Evolutionary conservation across 305 asterid genomes (phyloP), one percentile per base, ranked within the genome.

Genomic region (Nicotiana rustica): DNA sequence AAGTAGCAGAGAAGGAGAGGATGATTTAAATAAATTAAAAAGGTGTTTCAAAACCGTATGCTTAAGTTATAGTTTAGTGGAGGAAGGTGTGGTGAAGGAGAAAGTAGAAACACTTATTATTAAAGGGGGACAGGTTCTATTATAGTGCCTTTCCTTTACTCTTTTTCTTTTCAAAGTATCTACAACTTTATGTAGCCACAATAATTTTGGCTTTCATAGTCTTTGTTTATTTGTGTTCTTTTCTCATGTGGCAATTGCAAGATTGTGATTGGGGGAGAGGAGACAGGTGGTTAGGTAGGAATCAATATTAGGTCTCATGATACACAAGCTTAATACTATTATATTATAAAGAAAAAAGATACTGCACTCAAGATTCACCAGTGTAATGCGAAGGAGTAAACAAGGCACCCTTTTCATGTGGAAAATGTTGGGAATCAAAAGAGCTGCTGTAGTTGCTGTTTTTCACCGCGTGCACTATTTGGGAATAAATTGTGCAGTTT

Each of bases 1-100:
- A 71, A 71, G 79, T 21, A 71, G n/a, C 79, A 71, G 38, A 21
- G 79, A 19, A 71, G 21, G 61, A 47, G 79, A 21, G 38, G 79
- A 21, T 29, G n/a, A 12, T 71, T 21, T 71, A 71, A 71, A 62
- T 31, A 33, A 62, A 62, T 62, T 35, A 1, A 62, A 62, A 6
- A 7, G 44, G 14, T 13, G 4, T 13, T 47, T 71, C 61, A 71
- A 21, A 44, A 1, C 49, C 61, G 19, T 59, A 13, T 47, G 61
- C 4, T 44, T 21, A 44, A 62, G 10, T 21, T 71, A 12, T 6
- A 15, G 21, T 5, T 71, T 59, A 71, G 3, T 47, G 61, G 78
- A 19, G 61, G 61, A 71, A 71, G 38, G 6, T 19, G 78, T 6
- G 14, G 38, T 71, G 79, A 71, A 71, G 19, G 38, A 47, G 59